Conservation (phyloP, 805 yeast species). For the Clavispora asparagi region DNA sequence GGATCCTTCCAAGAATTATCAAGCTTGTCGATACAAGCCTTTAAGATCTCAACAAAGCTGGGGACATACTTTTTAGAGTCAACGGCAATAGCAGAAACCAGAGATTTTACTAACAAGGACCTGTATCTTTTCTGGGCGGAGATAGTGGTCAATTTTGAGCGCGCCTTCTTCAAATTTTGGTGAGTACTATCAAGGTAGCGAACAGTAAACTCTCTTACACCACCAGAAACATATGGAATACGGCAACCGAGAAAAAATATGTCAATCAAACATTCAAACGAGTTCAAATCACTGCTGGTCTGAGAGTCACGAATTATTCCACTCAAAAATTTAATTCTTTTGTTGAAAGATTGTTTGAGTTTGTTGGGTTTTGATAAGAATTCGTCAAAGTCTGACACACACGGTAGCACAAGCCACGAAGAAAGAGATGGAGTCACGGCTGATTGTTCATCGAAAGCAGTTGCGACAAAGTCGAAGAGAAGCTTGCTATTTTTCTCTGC, state of each 20-base stretch:
- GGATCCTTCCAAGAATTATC: background rate
- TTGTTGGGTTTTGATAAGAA: conserved; percentile 24
- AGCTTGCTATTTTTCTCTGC: conserved; percentile 21
- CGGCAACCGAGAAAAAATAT: conserved; percentile 33
- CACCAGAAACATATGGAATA: conserved; percentile 14
- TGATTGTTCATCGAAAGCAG: conserved; percentile 26
- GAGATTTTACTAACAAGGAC: conserved; percentile 23
- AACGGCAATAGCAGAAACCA: conserved; percentile 31
- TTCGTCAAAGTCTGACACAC: conserved; percentile 32
- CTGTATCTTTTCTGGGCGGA: conserved; percentile 16
- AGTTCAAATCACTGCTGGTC: conserved; percentile 22
- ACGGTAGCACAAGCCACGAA: conserved; percentile 30
- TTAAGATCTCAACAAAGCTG: conserved; percentile 18
- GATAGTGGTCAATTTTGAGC: conserved; percentile 8
- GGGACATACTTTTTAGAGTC: conserved; percentile 28
- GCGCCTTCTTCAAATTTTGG: conserved; percentile 15
- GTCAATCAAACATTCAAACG: conserved; percentile 31
- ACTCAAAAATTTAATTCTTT: conserved; percentile 27
- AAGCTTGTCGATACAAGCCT: conserved; percentile 5
- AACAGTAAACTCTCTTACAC: conserved; percentile 24
- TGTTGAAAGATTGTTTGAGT: conserved; percentile 30
- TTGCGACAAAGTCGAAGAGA: conserved; percentile 28
- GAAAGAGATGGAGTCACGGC: conserved; percentile 16
- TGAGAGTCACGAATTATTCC: conserved; percentile 25
- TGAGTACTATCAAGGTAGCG: conserved; percentile 29